A percentile compares a stretch with the other conserved stretches of the same genome.
phyloP scores from a whole-genome alignment of 1,284 basidiomycete genomes.

The Austropuccinia psidii region DNA sequence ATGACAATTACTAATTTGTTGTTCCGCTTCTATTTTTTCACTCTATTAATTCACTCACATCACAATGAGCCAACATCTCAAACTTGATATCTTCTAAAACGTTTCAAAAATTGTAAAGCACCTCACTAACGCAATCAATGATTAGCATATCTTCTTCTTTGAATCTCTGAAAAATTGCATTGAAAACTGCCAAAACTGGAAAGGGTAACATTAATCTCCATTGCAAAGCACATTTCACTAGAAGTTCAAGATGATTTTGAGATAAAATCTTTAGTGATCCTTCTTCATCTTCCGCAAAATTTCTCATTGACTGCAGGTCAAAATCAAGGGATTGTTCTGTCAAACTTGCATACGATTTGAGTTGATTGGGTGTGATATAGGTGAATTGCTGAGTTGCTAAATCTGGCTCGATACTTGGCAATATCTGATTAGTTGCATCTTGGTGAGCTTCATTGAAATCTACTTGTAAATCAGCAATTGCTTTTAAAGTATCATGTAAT shows the following conservation, averaged over 20 bases:
- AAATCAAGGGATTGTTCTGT: conserved; percentile 72
- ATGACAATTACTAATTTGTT: conserved; percentile 60
- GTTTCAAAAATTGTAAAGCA: conserved; percentile 64
- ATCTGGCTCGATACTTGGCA: no score
- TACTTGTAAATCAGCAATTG: no score
- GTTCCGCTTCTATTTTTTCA: no score
- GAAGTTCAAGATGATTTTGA: conserved; percentile 65
- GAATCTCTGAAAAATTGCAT: conserved; percentile 77
- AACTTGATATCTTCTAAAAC: conserved; percentile 58
- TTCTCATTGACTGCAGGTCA: conserved; percentile 82
- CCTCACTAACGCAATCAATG: conserved; percentile 80
- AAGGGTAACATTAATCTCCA: conserved; percentile 82
- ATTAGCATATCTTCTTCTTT: conserved; percentile 83
- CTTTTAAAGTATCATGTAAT: no score
- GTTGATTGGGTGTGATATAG: conserved; percentile 82
- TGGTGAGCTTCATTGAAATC: no score
- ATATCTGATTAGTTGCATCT: no score
- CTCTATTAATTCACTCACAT: conserved; percentile 66
- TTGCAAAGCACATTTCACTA: conserved; percentile 75
- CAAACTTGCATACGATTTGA: conserved; percentile 72
- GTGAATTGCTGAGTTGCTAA: conserved; percentile 52
- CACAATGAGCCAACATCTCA: conserved; percentile 65
- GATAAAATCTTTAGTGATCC: conserved; percentile 92
- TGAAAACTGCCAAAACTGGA: conserved; percentile 70
- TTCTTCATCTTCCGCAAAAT: conserved; percentile 88